Conservation (phyloP, 768 basidiomycete genomes). For the Boletus barrowsii region DNA sequence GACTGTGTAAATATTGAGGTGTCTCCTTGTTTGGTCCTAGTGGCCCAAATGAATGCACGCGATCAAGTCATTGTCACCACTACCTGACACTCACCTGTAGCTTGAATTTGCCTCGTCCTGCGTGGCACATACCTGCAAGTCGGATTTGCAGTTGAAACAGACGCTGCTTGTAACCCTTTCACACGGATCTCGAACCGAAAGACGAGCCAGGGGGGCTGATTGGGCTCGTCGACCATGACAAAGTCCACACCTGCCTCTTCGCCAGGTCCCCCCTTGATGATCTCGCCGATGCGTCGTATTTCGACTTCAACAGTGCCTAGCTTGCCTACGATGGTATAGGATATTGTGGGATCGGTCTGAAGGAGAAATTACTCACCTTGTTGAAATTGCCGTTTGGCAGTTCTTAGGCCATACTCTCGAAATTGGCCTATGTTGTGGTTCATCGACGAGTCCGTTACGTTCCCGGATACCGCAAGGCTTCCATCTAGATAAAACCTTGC, state of each 20-base stretch:
- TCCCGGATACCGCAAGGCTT: background rate
- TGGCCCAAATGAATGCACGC: background rate
- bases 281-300: slow-evolving; percentile 13
- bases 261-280: slow-evolving; percentile 3
- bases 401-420: slow-evolving; percentile 7
- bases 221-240: slow-evolving; percentile 13
- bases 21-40: background rate
- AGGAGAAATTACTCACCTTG: background rate
- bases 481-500: slow-evolving; percentile 16
- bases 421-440: background rate
- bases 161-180: background rate
- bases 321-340: background rate
- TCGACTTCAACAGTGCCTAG: slow-evolving; percentile 12
- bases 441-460: slow-evolving; percentile 6
- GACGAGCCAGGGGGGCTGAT: slow-evolving; percentile 9
- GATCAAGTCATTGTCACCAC: background rate
- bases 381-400: background rate
- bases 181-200: slow-evolving; percentile 9
- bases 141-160: background rate
- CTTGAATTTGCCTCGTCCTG: background rate
- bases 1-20: too few relatives aligned
- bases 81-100: background rate
- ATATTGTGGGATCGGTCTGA: background rate
- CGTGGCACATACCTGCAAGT: background rate
- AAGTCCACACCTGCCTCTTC: slow-evolving; percentile 4